Evolutionary conservation across 164 flowering plant species (phyloP).

Genomic region (Protea cynaroides): DNA sequence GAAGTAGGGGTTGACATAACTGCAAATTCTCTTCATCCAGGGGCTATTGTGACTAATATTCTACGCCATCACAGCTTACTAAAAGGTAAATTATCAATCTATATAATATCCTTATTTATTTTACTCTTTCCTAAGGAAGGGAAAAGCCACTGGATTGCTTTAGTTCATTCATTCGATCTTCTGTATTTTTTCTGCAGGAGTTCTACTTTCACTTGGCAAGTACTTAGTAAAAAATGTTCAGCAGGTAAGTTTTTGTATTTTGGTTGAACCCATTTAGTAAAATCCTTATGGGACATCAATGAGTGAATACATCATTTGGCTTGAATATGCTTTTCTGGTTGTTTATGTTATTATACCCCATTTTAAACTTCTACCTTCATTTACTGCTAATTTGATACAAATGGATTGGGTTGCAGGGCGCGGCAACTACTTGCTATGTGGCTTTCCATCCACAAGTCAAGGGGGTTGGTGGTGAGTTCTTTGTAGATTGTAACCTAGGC

Average conservation of each 20-base stretch:
- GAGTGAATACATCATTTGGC: too few species aligned
- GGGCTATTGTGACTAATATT: slow-evolving; percentile 42
- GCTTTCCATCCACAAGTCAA: too few species aligned
- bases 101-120: background rate
- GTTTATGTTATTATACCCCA: too few species aligned
- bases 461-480: too few species aligned
- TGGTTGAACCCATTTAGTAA: background rate
- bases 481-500: too few species aligned
- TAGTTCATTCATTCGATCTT: background rate
- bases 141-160: background rate
- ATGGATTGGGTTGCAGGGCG: too few species aligned
- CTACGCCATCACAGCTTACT: slow-evolving; percentile 27
- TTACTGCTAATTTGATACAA: background rate
- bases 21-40: slow-evolving; percentile 56
- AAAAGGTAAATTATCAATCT: slow-evolving; percentile 24
- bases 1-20: slow-evolving; percentile 50
- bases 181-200: slow-evolving; percentile 32
- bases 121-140: background rate
- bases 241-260: slow-evolving; percentile 34
- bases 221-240: slow-evolving; percentile 42
- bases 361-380: too few species aligned
- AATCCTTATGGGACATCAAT: background rate
- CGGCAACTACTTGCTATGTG: too few species aligned
- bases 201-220: slow-evolving; percentile 24
- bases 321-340: too few species aligned